Evolutionary conservation across 768 basidiomycete species (phyloP).

Genomic region (Ramaria rubella): DNA sequence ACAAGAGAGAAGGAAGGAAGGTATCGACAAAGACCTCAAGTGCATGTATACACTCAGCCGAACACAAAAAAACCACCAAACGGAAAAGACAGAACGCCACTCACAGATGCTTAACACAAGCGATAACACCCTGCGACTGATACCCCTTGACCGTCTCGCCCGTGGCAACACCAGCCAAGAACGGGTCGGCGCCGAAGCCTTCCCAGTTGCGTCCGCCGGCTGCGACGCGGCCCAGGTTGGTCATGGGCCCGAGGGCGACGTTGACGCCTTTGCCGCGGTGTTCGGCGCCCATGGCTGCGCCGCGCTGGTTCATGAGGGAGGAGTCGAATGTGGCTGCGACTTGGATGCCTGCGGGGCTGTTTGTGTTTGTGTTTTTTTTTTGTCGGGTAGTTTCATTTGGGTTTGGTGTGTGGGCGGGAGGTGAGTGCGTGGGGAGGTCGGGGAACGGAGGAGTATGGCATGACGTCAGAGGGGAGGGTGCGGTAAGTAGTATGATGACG

Average conservation of each 20-base stretch:
- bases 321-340: conserved; percentile 35
- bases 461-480: background rate
- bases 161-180: conserved; percentile 67
- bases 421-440: conserved; percentile 25
- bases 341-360: conserved; percentile 34
- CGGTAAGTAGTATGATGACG: background rate
- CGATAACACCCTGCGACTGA: conserved; percentile 74
- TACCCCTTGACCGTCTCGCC: conserved; percentile 78
- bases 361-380: too few relatives aligned
- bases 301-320: conserved; percentile 46
- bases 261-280: conserved; percentile 56
- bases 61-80: too few relatives aligned
- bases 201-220: conserved; percentile 89
- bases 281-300: conserved; percentile 51
- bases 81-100: conserved; percentile 24
- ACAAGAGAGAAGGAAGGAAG: background rate
- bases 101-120: conserved; percentile 78
- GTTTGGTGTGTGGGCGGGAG: too few relatives aligned
- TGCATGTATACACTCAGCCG: too few relatives aligned
- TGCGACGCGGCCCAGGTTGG: conserved; percentile 22
- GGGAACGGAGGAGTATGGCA: too few relatives aligned
- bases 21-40: too few relatives aligned
- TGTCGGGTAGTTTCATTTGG: too few relatives aligned
- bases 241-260: conserved; percentile 45
- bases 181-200: conserved; percentile 92